Evolutionary conservation across 768 basidiomycete genomes (phyloP).

Genomic region (Leccinum imitatum): DNA sequence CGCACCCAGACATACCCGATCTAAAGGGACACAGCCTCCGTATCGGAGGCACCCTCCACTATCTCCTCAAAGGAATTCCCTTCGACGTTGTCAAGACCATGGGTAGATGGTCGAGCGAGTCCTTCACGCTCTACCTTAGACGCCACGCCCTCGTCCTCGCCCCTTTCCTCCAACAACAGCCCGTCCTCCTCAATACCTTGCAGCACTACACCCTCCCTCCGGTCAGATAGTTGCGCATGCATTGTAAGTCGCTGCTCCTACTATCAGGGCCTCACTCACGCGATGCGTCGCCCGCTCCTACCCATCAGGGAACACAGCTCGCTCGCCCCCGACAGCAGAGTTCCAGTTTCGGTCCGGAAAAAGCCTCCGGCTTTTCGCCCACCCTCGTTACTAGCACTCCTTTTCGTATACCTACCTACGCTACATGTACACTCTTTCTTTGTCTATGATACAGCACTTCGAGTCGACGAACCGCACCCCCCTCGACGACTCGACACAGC

Average conservation of each 20-base stretch:
- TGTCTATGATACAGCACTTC: too few relatives aligned
- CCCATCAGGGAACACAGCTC: too few relatives aligned
- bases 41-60: neutral
- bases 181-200: neutral
- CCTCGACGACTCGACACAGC: too few relatives aligned
- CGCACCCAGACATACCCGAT: neutral
- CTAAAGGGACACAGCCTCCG: slow-evolving; percentile 1
- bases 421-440: too few relatives aligned
- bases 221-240: neutral
- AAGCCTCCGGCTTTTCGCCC: too few relatives aligned
- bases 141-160: neutral
- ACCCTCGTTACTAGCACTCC: too few relatives aligned
- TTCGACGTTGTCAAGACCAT: neutral
- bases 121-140: neutral
- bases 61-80: neutral
- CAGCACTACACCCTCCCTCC: neutral
- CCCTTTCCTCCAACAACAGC: neutral
- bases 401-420: too few relatives aligned
- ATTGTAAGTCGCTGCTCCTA: neutral
- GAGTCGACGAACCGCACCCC: too few relatives aligned
- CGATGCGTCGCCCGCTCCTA: neutral
- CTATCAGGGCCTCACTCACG: neutral
- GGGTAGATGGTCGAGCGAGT: neutral
- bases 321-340: too few relatives aligned
- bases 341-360: too few relatives aligned